Evolutionary conservation across 768 basidiomycete genomes (phyloP).

Genomic region (Leccinum subgranulosum): DNA sequence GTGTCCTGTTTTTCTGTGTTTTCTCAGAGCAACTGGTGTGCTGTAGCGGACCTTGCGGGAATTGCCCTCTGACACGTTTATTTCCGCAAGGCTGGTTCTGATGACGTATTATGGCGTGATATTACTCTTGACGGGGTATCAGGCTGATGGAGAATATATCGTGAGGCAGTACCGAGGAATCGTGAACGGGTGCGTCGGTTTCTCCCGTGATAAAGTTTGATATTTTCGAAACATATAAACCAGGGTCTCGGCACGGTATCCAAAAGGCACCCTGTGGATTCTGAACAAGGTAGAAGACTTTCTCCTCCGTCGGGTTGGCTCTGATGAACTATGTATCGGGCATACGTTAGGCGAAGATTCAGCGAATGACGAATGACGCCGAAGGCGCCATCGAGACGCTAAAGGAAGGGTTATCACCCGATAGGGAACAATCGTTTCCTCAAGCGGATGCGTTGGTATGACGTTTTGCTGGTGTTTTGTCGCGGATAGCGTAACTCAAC

Average conservation of each 20-base stretch:
- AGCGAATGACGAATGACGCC: constrained; percentile 67
- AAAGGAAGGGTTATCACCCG: constrained; percentile 52
- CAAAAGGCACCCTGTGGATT: constrained; percentile 69
- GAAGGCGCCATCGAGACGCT: constrained; percentile 64
- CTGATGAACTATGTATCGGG: not conserved
- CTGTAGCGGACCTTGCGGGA: not conserved
- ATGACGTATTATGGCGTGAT: constrained; percentile 81
- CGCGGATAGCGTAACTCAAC: not conserved
- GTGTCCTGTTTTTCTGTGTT: constrained; percentile 19
- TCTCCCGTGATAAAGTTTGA: not conserved
- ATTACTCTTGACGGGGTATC: constrained; percentile 68
- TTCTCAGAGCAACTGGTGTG: not conserved
- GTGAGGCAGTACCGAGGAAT: constrained; percentile 61
- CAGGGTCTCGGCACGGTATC: constrained; percentile 57
- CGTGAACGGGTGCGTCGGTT: constrained; percentile 53
- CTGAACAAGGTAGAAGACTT: constrained; percentile 52
- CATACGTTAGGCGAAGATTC: constrained; percentile 57
- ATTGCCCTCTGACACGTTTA: not conserved
- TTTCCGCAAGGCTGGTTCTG: constrained; percentile 54
- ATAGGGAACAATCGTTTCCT: constrained; percentile 51
- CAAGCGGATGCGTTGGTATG: constrained; percentile 71
- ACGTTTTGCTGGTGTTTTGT: not conserved
- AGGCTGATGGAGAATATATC: constrained; percentile 67
- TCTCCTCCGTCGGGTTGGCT: not conserved
- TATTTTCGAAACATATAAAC: not conserved